Evolutionary conservation across 2,329 filamentous ascomycete genomes (phyloP).

Genomic region (Fusarium compactum): DNA sequence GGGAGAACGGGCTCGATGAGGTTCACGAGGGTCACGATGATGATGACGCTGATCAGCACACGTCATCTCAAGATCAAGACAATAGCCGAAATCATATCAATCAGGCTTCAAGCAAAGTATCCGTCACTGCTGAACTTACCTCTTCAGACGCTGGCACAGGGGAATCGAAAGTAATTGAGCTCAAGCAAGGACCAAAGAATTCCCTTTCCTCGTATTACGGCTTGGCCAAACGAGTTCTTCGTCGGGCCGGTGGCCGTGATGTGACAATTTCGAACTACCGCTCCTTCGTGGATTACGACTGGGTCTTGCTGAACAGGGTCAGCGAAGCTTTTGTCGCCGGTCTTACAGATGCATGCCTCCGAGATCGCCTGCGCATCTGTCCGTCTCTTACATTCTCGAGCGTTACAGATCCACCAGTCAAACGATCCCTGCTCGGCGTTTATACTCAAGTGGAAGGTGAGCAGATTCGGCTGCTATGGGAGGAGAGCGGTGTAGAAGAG

Average conservation of each 20-base stretch:
- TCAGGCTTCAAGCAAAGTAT: conserved; percentile 8
- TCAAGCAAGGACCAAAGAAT: conserved; percentile 59
- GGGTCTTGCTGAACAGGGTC: conserved; percentile 63
- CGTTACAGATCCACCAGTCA: conserved; percentile 43
- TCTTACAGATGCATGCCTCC: conserved; percentile 61
- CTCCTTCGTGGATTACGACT: conserved; percentile 60
- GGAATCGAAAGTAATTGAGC: conserved; percentile 43
- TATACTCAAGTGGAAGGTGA: conserved; percentile 69
- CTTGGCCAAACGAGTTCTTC: conserved; percentile 62
- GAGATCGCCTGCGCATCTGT: conserved; percentile 58
- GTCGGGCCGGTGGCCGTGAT: conserved; percentile 63
- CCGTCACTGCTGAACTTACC: conserved; percentile 35
- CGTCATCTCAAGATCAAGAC: conserved; percentile 38
- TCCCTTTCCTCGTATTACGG: conserved; percentile 61
- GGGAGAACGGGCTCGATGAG: conserved; percentile 71
- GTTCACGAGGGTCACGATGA: conserved; percentile 52
- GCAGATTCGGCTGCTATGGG: conserved; percentile 58
- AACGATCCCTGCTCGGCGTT: conserved; percentile 66
- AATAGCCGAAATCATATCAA: conserved; percentile 38
- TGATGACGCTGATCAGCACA: conserved; percentile 51
- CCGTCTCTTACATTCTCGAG: conserved; percentile 60
- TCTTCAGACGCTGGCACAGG: conserved; percentile 31
- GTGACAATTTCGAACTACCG: conserved; percentile 60
- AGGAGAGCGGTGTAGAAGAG: conserved; percentile 41
- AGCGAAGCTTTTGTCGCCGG: conserved; percentile 67